Evolutionary conservation across 1,284 basidiomycete genomes (phyloP), one percentile per base, ranked within the genome.

Genomic region (Mycocalia duriaeana): DNA sequence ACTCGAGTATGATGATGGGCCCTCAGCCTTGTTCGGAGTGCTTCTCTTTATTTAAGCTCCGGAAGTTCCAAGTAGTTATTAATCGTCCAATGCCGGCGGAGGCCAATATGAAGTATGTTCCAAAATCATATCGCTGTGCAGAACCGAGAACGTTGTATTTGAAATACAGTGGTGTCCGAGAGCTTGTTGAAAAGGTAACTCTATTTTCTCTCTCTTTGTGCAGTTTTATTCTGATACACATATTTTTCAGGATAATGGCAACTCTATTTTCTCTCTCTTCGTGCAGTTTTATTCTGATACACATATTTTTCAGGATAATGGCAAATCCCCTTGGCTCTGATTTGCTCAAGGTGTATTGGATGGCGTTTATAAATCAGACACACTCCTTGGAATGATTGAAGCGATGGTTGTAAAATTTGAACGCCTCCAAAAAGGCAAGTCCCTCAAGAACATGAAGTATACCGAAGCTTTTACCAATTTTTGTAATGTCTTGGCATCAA

Each of bases 381-480:
- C 50, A 4, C 34, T 58, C 3, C 38, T 53, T 11, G 55, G 55
- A n/a, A 48, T 59, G 46, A 50, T 59, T 20, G 45, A 58, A 25
- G 56, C 58, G 5, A 19, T 59, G 26, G 47, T 40, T 52, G 1
- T 46, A 8, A 58, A 59, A 42, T 14, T 44, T 4, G 52, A 55
- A 2, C 50, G 52, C 9, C 3, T 52, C 0, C 7, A 20, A 8
- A 16, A 37, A n/a, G 55, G 53, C 1, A 55, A 55, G 26, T 34
- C 20, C 1, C 22, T 55, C 7, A 48, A 44, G 40, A 57, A 57
- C 35, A 55, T 59, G 50, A 38, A 41, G 3, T 59, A 58, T 39
- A 8, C 49, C 4, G 11, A 31, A 5, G 52, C 38, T 4, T 55
- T 56, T 18, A 41, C 44, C 37, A 34, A 55, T 4, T 53, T 56